Percentiles rank a stretch among this genome's conserved stretches.
Evolutionary conservation across 116 monocot genomes (phyloP).

Genomic region (Iris pallida): DNA sequence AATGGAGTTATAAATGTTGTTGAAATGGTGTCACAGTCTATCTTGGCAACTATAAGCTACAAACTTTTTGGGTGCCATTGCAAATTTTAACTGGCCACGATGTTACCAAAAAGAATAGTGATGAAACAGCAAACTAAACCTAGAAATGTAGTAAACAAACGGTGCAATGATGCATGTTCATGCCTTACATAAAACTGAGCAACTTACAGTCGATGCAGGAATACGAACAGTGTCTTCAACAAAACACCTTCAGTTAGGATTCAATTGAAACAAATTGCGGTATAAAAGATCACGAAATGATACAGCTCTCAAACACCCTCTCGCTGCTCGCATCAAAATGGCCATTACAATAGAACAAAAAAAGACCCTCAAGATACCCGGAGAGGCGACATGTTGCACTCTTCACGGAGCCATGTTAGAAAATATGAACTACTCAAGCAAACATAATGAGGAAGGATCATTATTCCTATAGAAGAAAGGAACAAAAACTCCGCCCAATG

Average conservation of each 20-base stretch:
- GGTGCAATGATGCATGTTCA: too few species aligned
- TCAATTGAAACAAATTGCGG: not conserved
- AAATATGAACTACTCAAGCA: constrained; percentile 8
- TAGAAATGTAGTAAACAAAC: too few species aligned
- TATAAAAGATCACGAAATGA: not conserved
- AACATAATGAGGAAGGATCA: constrained; percentile 5
- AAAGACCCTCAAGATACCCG: constrained; percentile 19
- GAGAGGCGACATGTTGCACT: constrained; percentile 55
- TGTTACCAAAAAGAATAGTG: too few species aligned
- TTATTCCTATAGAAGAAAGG: constrained; percentile 11
- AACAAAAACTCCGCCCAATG: not conserved
- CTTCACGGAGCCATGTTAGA: constrained; percentile 34
- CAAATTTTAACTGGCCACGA: too few species aligned
- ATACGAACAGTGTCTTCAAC: not conserved
- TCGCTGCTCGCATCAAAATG: not conserved
- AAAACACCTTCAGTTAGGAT: not conserved
- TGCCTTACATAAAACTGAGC: too few species aligned
- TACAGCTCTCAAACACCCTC: not conserved
- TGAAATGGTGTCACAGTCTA: too few species aligned
- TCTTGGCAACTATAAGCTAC: too few species aligned
- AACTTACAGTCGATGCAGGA: not conserved
- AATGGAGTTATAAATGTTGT: too few species aligned
- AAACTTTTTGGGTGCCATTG: too few species aligned
- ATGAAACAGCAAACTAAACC: too few species aligned
- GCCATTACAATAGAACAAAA: constrained; percentile 5